Evolutionary conservation across 2,329 filamentous ascomycete genomes (phyloP).

Genomic region (Neofusicoccum sp.): DNA sequence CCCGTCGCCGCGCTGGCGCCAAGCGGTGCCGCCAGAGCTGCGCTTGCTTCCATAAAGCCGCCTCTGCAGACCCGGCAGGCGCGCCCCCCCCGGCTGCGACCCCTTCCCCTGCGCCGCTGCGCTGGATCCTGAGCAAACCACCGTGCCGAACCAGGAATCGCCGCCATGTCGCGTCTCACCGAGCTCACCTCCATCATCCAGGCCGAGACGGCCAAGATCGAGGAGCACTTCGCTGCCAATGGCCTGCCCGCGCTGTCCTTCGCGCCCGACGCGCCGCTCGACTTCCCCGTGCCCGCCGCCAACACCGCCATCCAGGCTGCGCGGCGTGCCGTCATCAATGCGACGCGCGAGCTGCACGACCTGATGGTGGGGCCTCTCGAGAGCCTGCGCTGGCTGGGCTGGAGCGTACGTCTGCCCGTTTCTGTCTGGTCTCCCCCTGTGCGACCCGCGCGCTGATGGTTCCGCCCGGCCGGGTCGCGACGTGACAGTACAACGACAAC

Average conservation of each 20-base stretch:
- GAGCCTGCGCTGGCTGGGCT: conserved; percentile 22
- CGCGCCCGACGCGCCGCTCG: conserved; percentile 19
- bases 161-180: conserved; percentile 14
- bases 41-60: conserved; percentile 5
- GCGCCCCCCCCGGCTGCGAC: neutral
- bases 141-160: neutral
- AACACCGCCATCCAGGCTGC: conserved; percentile 22
- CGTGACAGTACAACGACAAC: conserved; percentile 21
- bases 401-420: conserved; percentile 22
- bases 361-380: conserved; percentile 25
- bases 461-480: neutral
- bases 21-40: neutral
- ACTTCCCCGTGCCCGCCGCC: conserved; percentile 21
- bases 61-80: conserved; percentile 9
- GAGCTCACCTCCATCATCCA: conserved; percentile 21
- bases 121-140: neutral
- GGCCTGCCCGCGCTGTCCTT: conserved; percentile 21
- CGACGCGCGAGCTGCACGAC: conserved; percentile 25
- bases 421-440: conserved; percentile 8
- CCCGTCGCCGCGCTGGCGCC: neutral
- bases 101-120: neutral
- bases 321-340: conserved; percentile 22
- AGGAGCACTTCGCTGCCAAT: conserved; percentile 19
- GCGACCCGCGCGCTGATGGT: neutral
- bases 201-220: conserved; percentile 22